Evolutionary conservation across 1,284 basidiomycete species (phyloP).

Genomic region (Leccinum subspadiceum): DNA sequence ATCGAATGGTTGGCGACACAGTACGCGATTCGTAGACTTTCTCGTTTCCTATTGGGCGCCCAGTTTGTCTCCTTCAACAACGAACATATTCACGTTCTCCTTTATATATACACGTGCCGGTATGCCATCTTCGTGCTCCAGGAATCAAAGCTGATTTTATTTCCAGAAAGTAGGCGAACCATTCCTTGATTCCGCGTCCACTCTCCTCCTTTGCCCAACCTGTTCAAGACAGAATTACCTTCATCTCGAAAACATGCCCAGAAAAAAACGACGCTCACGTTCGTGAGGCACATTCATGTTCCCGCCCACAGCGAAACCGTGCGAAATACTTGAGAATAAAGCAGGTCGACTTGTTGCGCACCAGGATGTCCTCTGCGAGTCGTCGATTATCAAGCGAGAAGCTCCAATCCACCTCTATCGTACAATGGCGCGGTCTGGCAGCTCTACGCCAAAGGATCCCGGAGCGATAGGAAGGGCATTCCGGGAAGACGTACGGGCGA

Average conservation of each 20-base stretch:
- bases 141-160: neutral
- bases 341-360: slow-evolving; percentile 25
- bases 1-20: too few species aligned
- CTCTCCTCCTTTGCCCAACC: slow-evolving; percentile 64
- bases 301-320: slow-evolving; percentile 31
- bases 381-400: slow-evolving; percentile 25
- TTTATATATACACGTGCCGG: neutral
- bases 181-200: slow-evolving; percentile 43
- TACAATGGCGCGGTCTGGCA: neutral
- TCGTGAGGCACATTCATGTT: slow-evolving; percentile 19
- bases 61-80: neutral
- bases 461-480: neutral
- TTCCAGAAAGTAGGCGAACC: slow-evolving; percentile 43
- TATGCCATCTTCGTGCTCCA: neutral
- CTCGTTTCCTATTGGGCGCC: neutral
- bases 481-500: slow-evolving; percentile 40
- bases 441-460: too few species aligned
- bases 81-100: neutral
- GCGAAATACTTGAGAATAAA: slow-evolving; percentile 29
- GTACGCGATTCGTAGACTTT: too few species aligned
- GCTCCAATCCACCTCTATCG: slow-evolving; percentile 31
- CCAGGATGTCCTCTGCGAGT: slow-evolving; percentile 31
- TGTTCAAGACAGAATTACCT: slow-evolving; percentile 17
- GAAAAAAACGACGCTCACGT: slow-evolving; percentile 12
- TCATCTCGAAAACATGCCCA: too few species aligned